Evolutionary conservation across 768 basidiomycete species (phyloP).

Genomic region (Pisolithus albus): DNA sequence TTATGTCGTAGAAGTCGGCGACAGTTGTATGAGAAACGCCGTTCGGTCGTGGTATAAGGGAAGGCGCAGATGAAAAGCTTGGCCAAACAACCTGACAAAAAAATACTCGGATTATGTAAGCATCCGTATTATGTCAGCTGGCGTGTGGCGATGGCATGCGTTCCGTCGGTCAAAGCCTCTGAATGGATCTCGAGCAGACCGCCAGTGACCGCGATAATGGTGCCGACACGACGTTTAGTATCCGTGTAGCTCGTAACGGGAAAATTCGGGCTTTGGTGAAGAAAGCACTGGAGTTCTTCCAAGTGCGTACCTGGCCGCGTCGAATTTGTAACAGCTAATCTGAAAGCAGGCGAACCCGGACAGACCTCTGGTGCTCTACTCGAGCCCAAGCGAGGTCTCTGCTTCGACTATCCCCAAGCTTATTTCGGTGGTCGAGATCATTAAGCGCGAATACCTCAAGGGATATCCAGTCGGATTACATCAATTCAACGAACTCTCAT

Average conservation of each 20-base stretch:
- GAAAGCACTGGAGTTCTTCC: constrained; percentile 46
- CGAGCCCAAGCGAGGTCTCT: constrained; percentile 38
- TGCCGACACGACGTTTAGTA: constrained; percentile 16
- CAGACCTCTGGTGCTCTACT: constrained; percentile 51
- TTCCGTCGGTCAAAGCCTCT: too few species aligned
- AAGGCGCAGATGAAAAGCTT: neutral
- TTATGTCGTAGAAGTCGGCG: neutral
- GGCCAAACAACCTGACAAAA: neutral
- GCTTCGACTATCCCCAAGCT: constrained; percentile 50
- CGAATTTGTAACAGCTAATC: neutral
- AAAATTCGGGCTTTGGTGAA: constrained; percentile 49
- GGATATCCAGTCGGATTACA: constrained; percentile 50
- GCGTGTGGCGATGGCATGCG: too few species aligned
- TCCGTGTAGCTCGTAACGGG: constrained; percentile 51
- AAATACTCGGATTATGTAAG: neutral
- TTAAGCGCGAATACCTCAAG: constrained; percentile 74
- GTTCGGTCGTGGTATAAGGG: constrained; percentile 1
- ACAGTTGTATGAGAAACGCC: neutral
- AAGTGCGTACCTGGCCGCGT: constrained; percentile 33
- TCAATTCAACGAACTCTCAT: constrained; percentile 71
- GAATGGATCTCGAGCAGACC: neutral
- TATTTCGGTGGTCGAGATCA: constrained; percentile 73
- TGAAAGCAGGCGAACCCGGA: constrained; percentile 39
- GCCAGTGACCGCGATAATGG: neutral
- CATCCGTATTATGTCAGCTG: neutral